Evolutionary conservation across 768 basidiomycete species (phyloP), one percentile per base, ranked within the genome.

Genomic region (Macrocybe gigantea): DNA sequence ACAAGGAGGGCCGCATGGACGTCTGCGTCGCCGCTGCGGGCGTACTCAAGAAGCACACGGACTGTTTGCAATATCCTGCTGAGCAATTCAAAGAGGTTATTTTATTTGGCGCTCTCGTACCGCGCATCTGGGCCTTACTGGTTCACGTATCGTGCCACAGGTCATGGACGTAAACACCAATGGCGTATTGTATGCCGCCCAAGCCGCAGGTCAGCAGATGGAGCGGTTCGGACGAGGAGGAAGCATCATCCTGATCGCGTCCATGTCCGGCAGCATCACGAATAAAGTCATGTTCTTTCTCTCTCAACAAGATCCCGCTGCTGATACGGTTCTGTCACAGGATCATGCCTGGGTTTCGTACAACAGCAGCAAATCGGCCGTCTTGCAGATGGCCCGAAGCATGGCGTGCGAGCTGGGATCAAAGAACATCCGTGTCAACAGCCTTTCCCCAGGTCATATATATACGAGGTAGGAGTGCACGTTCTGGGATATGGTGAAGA

Each of bases 1-100:
- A 84, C 49, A 71, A 65, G 53, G 88, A 90, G 52, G 75, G 77
- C 12, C 69, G 87, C 53, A 74, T 91, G 69, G 88, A 92, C 59
- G 72, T 83, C 11, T 87, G 85, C 55, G 63, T 90, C 49, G 88
- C 88, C 3, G 87, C 88, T 12, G 88, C 88, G 37, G 89, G 88
- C 14, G 77, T 90, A 45, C 59, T 86, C 59, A 78, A 75, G 55
- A 56, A 67, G 0, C 71, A 84, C 51, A 79, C 64, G 31, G 78
- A 80, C 48, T 86, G 85, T 54, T 60, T 88, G 62, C 75, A 79
- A 39, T 87, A 86, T 58, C 75, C 82, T 1, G 82, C 70, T 9
- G 63, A 77, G 50, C 73, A 83, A 53, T 89, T 88, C 59, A 68
- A 74, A 57, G 77, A 83, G 58, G 85, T 83, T 47, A 42, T 68